These are phyloP conservation scores for Cyclotella cryptica DNA, from an alignment of 108 stramenopile species.

Conservation along the genomic window DNA sequence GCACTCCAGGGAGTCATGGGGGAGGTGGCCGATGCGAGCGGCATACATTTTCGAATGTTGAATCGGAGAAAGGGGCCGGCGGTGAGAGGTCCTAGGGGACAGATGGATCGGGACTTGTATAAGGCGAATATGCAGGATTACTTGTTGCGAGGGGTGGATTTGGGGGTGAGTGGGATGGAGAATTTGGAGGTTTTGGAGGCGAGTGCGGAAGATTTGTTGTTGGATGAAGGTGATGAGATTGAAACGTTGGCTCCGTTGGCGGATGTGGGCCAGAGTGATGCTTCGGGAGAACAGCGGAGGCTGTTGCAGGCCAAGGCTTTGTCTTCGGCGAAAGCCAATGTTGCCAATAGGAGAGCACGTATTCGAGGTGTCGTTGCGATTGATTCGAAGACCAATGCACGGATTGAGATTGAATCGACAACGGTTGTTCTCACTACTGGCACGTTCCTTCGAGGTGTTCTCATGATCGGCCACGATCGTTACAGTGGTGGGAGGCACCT, in stretches of 20 bases:
- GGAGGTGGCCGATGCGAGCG: conserved; percentile 88
- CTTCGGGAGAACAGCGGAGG: conserved; percentile 25
- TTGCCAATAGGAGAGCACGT: conserved; percentile 56
- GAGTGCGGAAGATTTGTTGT: conserved; percentile 91
- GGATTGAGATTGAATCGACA: conserved; percentile 59
- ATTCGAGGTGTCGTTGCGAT: conserved; percentile 83
- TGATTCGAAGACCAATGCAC: conserved; percentile 66
- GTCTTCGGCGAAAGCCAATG: conserved; percentile 47
- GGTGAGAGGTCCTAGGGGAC: conserved; percentile 90
- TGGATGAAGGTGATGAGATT: conserved; percentile 77
- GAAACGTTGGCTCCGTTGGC: conserved; percentile 58
- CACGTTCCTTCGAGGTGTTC: conserved; percentile 94
- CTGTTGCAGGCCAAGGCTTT: conserved; percentile 41
- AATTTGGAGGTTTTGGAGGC: conserved; percentile 90
- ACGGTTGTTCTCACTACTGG: conserved; percentile 97
- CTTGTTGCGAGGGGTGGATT: conserved; percentile 14
- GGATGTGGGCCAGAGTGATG: conserved; percentile 37
- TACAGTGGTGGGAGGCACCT: conserved; percentile 94
- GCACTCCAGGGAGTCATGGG: conserved; percentile 97
- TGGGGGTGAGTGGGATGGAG: conserved; percentile 56
- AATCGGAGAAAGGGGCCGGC: conserved; percentile 95
- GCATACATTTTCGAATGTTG: conserved; percentile 95
- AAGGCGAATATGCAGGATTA: conserved; percentile 84
- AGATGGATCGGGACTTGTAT: conserved; percentile 98
- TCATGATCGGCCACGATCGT: conserved; percentile 86